These are phyloP conservation scores for Hypoxylon fuscum DNA, from an alignment of 495 filamentous ascomycete genomes.

Conservation along the genomic window DNA sequence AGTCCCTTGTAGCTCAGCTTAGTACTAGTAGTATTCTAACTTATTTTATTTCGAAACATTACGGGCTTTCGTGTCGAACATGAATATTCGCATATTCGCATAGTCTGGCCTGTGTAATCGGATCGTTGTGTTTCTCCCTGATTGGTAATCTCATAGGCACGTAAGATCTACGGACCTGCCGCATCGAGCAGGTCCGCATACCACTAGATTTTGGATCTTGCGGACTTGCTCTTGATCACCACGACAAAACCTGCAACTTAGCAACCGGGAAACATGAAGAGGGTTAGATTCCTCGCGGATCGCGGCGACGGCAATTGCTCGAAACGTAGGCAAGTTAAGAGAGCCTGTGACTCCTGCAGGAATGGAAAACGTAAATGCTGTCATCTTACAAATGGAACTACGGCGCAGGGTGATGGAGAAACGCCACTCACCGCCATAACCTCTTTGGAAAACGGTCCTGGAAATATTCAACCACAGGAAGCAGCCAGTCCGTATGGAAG, in stretches of 20 bases:
- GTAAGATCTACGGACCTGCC: constrained; percentile 20
- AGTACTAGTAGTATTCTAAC: no score
- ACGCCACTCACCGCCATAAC: not conserved
- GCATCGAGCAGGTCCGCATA: constrained; percentile 25
- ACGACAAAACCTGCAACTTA: not conserved
- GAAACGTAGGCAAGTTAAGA: constrained; percentile 33
- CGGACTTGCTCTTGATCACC: constrained; percentile 9
- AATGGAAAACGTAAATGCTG: constrained; percentile 33
- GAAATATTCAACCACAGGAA: not conserved
- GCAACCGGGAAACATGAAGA: constrained; percentile 23
- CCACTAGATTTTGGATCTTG: constrained; percentile 5
- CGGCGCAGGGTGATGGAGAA: not conserved
- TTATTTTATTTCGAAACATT: no score
- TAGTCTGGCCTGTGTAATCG: not conserved
- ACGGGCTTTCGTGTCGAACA: no score
- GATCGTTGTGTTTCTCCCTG: not conserved
- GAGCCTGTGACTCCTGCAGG: constrained; percentile 41
- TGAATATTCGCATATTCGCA: no score
- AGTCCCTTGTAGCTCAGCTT: not conserved
- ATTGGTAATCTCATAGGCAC: not conserved
- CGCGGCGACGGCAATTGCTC: constrained; percentile 20
- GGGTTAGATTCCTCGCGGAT: constrained; percentile 35
- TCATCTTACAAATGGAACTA: not conserved
- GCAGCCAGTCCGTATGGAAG: not conserved
- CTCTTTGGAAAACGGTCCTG: not conserved